Percentiles rank a stretch among this genome's conserved stretches.
These are phyloP conservation scores for Beauveria bassiana DNA, from an alignment of 2,329 filamentous ascomycete species.

Conservation along the genomic window DNA sequence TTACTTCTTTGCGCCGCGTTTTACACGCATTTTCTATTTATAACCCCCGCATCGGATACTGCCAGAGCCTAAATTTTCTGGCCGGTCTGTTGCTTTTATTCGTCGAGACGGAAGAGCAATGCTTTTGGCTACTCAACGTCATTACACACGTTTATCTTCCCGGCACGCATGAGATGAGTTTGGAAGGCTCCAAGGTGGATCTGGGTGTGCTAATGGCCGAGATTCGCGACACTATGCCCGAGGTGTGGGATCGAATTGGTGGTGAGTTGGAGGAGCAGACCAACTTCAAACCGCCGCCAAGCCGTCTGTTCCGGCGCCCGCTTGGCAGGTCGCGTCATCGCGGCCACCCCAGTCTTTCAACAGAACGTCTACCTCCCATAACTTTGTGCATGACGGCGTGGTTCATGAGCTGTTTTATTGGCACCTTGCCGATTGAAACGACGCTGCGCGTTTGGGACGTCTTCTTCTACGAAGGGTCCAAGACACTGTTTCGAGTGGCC, in stretches of 20 bases:
- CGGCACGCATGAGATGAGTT: conserved; percentile 81
- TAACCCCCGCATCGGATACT: conserved; percentile 88
- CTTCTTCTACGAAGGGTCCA: conserved; percentile 92
- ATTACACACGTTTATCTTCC: conserved; percentile 84
- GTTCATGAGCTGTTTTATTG: conserved; percentile 98
- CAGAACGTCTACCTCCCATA: conserved; percentile 69
- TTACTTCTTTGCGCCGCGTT: conserved; percentile 74
- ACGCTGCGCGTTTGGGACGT: conserved; percentile 91
- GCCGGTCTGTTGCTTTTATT: conserved; percentile 85
- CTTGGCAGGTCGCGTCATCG: conserved; percentile 33
- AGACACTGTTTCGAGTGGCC: conserved; percentile 87
- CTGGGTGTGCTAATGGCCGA: conserved; percentile 87
- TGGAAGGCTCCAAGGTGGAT: conserved; percentile 90
- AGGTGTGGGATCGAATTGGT: conserved; percentile 82
- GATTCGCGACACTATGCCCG: conserved; percentile 73
- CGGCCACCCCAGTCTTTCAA: conserved; percentile 32
- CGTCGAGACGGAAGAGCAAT: conserved; percentile 78
- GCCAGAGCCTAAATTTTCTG: conserved; percentile 91
- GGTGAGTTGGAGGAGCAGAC: conserved; percentile 57
- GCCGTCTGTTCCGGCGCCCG: conserved; percentile 27
- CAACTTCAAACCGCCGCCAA: conserved; percentile 28
- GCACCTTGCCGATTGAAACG: conserved; percentile 83
- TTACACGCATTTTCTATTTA: conserved; percentile 85
- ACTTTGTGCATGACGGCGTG: conserved; percentile 89
- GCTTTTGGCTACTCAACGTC: conserved; percentile 88